phyloP scores from a whole-genome alignment of 1,284 basidiomycete genomes.

The Cutaneotrichosporon sp. region DNA sequence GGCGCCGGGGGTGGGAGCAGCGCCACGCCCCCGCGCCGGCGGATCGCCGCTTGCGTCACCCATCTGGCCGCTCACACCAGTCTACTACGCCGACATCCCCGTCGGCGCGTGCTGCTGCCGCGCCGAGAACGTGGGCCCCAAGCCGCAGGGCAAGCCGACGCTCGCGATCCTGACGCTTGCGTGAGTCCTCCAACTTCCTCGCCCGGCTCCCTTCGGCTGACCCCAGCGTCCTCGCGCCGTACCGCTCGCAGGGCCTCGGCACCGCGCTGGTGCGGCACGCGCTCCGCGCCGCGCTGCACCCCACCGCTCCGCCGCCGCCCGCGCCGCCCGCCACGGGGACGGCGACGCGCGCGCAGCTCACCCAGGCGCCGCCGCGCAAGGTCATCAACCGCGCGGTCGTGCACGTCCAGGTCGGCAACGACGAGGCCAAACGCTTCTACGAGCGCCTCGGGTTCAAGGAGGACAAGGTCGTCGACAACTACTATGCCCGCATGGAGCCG shows the following conservation, averaged over 20 bases:
- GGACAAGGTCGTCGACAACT: slow-evolving; percentile 41
- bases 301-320: slow-evolving; percentile 44
- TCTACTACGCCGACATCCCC: slow-evolving; percentile 54
- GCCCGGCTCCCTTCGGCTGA: background rate
- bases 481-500: slow-evolving; percentile 51
- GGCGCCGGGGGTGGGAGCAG: no score
- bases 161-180: slow-evolving; percentile 50
- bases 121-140: slow-evolving; percentile 30
- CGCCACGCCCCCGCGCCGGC: no score
- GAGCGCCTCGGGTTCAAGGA: slow-evolving; percentile 50
- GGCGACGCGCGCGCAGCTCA: slow-evolving; percentile 39
- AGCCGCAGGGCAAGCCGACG: slow-evolving; percentile 37
- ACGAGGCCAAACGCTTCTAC: slow-evolving; percentile 50
- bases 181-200: no score
- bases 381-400: slow-evolving; percentile 44
- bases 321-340: slow-evolving; percentile 38
- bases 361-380: slow-evolving; percentile 35
- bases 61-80: slow-evolving; percentile 24
- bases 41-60: no score
- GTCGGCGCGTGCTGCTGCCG: slow-evolving; percentile 50
- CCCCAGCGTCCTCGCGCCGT: slow-evolving; percentile 48
- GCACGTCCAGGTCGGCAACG: slow-evolving; percentile 47
- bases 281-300: slow-evolving; percentile 40
- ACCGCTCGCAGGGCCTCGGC: slow-evolving; percentile 51
- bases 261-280: slow-evolving; percentile 45